Conservation (phyloP, 345 rosid genomes). For the Kandelia obovata region DNA sequence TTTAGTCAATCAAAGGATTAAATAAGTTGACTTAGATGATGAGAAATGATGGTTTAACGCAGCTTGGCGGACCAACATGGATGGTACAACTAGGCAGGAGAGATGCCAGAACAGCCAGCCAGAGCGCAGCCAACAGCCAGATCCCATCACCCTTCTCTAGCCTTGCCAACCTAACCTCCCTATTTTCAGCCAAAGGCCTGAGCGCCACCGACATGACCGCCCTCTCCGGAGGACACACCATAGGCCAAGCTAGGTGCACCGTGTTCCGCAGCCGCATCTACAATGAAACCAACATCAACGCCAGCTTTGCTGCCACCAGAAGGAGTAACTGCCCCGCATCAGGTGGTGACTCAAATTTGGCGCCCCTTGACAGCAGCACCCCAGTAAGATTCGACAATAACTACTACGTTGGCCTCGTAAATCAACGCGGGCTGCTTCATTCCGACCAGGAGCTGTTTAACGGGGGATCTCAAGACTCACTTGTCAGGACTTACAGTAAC, state of each 20-base stretch:
- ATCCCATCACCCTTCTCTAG: constrained; percentile 34
- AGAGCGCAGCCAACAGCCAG: constrained; percentile 31
- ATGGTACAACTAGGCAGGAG: constrained; percentile 43
- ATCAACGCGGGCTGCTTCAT: constrained; percentile 40
- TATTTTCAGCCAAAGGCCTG: constrained; percentile 36
- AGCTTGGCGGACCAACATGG: constrained; percentile 43
- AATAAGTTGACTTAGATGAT: not conserved
- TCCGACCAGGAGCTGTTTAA: constrained; percentile 45
- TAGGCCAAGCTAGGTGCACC: constrained; percentile 7
- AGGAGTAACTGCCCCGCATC: constrained; percentile 28
- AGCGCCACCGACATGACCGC: constrained; percentile 38
- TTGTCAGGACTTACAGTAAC: constrained; percentile 29
- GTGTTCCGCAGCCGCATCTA: constrained; percentile 25
- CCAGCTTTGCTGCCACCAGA: constrained; percentile 22
- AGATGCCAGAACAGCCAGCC: constrained; percentile 46
- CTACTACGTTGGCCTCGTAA: constrained; percentile 29
- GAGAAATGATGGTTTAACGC: not conserved
- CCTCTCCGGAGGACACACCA: constrained; percentile 27
- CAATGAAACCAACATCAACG: constrained; percentile 39
- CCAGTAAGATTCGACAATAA: constrained; percentile 31
- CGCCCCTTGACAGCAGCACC: constrained; percentile 30
- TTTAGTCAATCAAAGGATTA: not conserved
- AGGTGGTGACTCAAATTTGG: constrained; percentile 30
- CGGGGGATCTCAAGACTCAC: constrained; percentile 30
- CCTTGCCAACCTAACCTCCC: constrained; percentile 35